Base-by-base conservation (phyloP, 2,329 filamentous ascomycete genomes). In the Catunica adiposa region DNA sequence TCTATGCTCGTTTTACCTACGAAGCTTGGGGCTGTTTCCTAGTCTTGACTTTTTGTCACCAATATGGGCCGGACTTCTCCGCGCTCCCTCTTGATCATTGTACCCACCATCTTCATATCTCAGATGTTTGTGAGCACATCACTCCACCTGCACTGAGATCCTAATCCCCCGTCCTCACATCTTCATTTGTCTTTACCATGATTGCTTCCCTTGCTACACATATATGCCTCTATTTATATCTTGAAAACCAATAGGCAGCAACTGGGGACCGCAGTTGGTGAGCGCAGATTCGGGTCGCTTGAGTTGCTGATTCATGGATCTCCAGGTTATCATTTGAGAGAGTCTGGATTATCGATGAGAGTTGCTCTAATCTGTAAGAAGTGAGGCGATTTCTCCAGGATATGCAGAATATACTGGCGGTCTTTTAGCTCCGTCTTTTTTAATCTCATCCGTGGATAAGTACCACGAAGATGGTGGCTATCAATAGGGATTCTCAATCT, bases 291-390 rank as follows among this genome's bases (percentile, higher is more conserved):
- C 26, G 44, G 20, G 22, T 48, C 44, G 22, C 44, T 23, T 34
- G 29, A 34, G 29, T 34, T 34, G 25, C 17, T 55, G 8, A 15
- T 37, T n/a, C 44, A 9, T 38, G 8, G 40, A 4, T n/a, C 25
- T 55, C 47, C 53, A 55, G 47, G 53, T 50, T 55, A 20, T 55
- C 31, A 38, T 44, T 25, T 55, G 53, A 20, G 47, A 40, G 53
- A 17, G 42, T 17, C 17, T 34, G 26, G 15, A 34, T 11, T 3
- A 11, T 11, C 26, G 14, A 25, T 25, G 42, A 40, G 46, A 50
- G 53, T 26, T 25, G 42, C 26, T 54, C 40, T 20, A 17, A 46
- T 54, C 37, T 48, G 29, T 17, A 38, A 37, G 17, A 22, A 23
- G 20, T 8, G 6, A 17, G 14, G 38, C 5, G 29, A 34, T 11